phyloP scores from a whole-genome alignment of 768 basidiomycete genomes.

The Boletus vinaceobasis region DNA sequence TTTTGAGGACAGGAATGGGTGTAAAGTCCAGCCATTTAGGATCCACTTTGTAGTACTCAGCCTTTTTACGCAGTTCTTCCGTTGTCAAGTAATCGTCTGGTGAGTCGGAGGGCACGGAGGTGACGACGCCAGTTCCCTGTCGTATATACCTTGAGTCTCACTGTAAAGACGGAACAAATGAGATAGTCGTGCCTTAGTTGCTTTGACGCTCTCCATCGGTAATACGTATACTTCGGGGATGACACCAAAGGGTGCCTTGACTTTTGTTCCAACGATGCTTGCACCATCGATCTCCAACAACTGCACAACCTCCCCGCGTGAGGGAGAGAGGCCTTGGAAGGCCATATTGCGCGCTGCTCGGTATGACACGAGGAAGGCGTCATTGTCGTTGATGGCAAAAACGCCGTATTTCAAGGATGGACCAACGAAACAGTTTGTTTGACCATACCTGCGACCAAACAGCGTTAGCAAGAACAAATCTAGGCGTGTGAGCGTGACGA shows the following conservation, averaged over 20 bases:
- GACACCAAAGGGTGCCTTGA: slow-evolving; percentile 82
- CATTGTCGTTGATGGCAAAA: slow-evolving; percentile 81
- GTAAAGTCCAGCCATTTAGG: slow-evolving; percentile 82
- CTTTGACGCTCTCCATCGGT: slow-evolving; percentile 97
- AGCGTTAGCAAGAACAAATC: background rate
- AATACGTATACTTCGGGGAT: slow-evolving; percentile 89
- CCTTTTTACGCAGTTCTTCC: slow-evolving; percentile 90
- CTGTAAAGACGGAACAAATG: background rate
- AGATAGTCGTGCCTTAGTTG: slow-evolving; percentile 68
- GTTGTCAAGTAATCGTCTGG: slow-evolving; percentile 94
- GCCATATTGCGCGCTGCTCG: slow-evolving; percentile 97
- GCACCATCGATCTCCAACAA: slow-evolving; percentile 76
- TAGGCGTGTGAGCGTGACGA: slow-evolving; percentile 2
- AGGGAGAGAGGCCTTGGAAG: slow-evolving; percentile 81
- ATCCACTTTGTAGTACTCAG: slow-evolving; percentile 94
- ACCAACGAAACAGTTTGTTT: slow-evolving; percentile 97
- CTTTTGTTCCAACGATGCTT: slow-evolving; percentile 80
- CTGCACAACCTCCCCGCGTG: slow-evolving; percentile 68
- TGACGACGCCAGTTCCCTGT: slow-evolving; percentile 95
- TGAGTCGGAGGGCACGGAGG: slow-evolving; percentile 96
- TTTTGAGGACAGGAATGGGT: slow-evolving; percentile 83
- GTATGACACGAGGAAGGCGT: slow-evolving; percentile 84
- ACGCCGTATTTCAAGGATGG: slow-evolving; percentile 88
- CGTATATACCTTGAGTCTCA: slow-evolving; percentile 4
- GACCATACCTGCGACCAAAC: slow-evolving; percentile 71